Conservation (phyloP, 2,329 filamentous ascomycete species). For the Hypoxylon rubiginosum region DNA sequence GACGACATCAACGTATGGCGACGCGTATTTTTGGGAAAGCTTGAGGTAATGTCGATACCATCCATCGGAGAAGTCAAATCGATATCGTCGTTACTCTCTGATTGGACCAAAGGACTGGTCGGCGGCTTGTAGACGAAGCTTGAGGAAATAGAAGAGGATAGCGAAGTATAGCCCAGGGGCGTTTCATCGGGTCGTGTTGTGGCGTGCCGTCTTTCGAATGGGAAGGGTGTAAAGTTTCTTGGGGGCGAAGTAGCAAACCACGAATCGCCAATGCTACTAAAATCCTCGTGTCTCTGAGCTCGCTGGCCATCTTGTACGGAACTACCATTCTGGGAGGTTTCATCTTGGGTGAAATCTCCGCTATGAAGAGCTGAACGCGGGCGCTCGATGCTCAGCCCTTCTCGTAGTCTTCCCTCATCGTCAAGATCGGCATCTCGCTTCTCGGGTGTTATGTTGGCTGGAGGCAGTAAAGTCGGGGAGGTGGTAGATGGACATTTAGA, state of each 20-base stretch:
- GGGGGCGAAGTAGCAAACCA: conserved; percentile 72
- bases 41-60: conserved; percentile 62
- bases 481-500: conserved; percentile 53
- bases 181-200: conserved; percentile 55
- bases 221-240: conserved; percentile 63
- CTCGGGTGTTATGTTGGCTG: conserved; percentile 64
- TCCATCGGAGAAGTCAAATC: conserved; percentile 71
- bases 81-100: conserved; percentile 84
- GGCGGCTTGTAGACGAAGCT: conserved; percentile 89
- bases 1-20: conserved; percentile 81
- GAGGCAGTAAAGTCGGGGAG: conserved; percentile 59
- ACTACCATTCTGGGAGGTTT: conserved; percentile 45
- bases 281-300: conserved; percentile 34
- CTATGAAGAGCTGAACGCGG: conserved; percentile 82
- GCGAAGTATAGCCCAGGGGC: conserved; percentile 67
- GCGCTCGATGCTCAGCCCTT: conserved; percentile 78
- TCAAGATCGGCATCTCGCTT: conserved; percentile 55
- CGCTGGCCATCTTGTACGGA: conserved; percentile 43
- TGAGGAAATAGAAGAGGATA: conserved; percentile 80
- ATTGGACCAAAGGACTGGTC: conserved; percentile 92
- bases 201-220: conserved; percentile 55
- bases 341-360: conserved; percentile 71
- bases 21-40: conserved; percentile 59
- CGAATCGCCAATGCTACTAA: conserved; percentile 40
- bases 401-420: conserved; percentile 61